Evolutionary conservation across 23 red algal genomes (phyloP).

Genomic region (Gracilaria gracilis): DNA sequence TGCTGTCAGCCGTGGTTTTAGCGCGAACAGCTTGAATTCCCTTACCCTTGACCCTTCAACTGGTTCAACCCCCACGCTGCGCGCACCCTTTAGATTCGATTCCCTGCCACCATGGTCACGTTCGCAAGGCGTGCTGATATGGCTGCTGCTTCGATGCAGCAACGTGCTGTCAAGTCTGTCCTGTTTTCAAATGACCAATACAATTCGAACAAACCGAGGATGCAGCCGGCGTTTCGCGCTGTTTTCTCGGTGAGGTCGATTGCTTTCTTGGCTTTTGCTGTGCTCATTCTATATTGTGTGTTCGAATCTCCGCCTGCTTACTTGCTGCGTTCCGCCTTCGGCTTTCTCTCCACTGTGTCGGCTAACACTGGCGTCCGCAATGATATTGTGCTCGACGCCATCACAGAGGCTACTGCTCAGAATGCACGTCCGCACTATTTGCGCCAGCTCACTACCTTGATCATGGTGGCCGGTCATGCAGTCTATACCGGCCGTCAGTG

Average conservation of each 20-base stretch:
- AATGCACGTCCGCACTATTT: constrained; percentile 26
- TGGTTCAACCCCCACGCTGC: neutral
- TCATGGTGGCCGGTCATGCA: constrained; percentile 92
- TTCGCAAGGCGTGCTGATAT: neutral
- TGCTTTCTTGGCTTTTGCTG: neutral
- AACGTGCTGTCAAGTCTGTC: neutral
- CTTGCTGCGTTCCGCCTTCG: neutral
- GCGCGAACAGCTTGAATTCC: neutral
- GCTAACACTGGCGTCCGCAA: neutral
- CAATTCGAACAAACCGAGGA: constrained; percentile 34
- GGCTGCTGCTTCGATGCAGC: neutral
- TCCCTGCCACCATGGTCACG: neutral
- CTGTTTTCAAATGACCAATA: neutral
- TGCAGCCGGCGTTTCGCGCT: neutral
- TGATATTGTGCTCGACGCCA: constrained; percentile 46
- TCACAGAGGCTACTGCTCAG: constrained; percentile 42
- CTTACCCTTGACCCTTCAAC: neutral
- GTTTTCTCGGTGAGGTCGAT: neutral
- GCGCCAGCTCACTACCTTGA: constrained; percentile 54
- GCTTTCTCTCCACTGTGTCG: neutral
- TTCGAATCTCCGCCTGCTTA: neutral
- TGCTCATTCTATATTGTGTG: constrained; percentile 18
- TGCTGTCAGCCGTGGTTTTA: neutral
- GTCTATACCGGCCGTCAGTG: constrained; percentile 64
- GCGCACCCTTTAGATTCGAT: neutral